Evolutionary conservation across 2,329 filamentous ascomycete genomes (phyloP), one percentile per base, ranked within the genome.

Genomic region (Onygena corvina): DNA sequence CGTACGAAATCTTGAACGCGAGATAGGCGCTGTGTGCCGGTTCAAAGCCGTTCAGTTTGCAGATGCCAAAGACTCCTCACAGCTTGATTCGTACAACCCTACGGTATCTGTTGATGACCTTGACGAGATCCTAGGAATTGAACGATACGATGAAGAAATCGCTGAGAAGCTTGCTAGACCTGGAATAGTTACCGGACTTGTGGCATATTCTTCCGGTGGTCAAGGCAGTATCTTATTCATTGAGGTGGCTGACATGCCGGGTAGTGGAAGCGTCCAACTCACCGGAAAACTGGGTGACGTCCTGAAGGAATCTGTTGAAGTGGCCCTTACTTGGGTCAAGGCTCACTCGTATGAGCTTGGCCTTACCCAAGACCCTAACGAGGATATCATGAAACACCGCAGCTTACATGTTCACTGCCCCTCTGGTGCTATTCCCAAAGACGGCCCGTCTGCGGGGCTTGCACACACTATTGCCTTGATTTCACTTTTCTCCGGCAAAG

Each of bases 151-250:
- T 60, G 89, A 95, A 64, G 92, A 98, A 68, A 86, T 98, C 59
- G 86, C 92, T 9, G 90, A 94, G 64, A 87, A 85, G 61, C 79
- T 79, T 33, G 74, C 63, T 75, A 77, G 88, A 14, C 90, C 92
- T 1, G 92, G 92, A 50, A 85, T 98, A 50, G 90, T 98, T 31
- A 98, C 92, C 0, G 92, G 92, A 11, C 81, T 98, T 27, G 92
- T 98, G 12, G 92, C 92, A 6, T 98, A 95, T 71, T 87, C 83
- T 61, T 84, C 83, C 3, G 90, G 92, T 46, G 88, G 88, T 44
- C 90, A 95, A 64, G 92, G 92, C 54, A 89, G 85, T 62, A 98
- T 98, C 60, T 76, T 98, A 50, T 98, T 98, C 73, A 98, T 98
- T 59, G 92, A 98, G 68, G 87, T 95, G 38, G 87, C 90, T 8